phyloP scores from a whole-genome alignment of 345 rosid genomes.

The Cardamine resedifolia region DNA sequence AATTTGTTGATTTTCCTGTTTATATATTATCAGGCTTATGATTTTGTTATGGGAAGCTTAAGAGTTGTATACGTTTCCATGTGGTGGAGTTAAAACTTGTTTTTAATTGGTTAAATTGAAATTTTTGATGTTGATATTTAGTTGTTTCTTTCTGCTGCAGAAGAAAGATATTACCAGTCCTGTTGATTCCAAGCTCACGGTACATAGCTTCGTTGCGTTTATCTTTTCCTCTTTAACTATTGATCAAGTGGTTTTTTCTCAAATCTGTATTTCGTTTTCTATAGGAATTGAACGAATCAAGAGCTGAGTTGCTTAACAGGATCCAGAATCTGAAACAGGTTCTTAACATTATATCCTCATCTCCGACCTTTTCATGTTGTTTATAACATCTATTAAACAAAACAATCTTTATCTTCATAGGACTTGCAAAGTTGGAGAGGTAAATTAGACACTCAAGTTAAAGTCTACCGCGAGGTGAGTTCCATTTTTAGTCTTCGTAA shows the following conservation, averaged over 20 bases:
- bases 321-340: slow-evolving; percentile 90
- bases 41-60: not conserved
- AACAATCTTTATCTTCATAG: slow-evolving; percentile 35
- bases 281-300: slow-evolving; percentile 85
- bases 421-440: slow-evolving; percentile 97
- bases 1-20: not conserved
- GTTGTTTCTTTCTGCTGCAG: slow-evolving; percentile 45
- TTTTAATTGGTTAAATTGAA: not conserved
- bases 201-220: slow-evolving; percentile 22
- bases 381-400: not conserved
- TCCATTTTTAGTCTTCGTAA: not conserved
- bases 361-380: not conserved
- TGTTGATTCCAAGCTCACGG: slow-evolving; percentile 64
- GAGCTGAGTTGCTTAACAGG: slow-evolving; percentile 75
- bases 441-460: slow-evolving; percentile 86
- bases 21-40: not conserved
- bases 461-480: slow-evolving; percentile 76
- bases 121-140: not conserved
- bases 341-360: not conserved
- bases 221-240: too few relatives aligned
- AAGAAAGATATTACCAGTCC: slow-evolving; percentile 66
- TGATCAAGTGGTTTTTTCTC: not conserved
- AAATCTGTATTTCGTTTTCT: not conserved
- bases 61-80: not conserved
- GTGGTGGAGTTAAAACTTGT: not conserved